Base-by-base conservation (phyloP, 2,329 filamentous ascomycete species). In the Byssothecium circinans region DNA sequence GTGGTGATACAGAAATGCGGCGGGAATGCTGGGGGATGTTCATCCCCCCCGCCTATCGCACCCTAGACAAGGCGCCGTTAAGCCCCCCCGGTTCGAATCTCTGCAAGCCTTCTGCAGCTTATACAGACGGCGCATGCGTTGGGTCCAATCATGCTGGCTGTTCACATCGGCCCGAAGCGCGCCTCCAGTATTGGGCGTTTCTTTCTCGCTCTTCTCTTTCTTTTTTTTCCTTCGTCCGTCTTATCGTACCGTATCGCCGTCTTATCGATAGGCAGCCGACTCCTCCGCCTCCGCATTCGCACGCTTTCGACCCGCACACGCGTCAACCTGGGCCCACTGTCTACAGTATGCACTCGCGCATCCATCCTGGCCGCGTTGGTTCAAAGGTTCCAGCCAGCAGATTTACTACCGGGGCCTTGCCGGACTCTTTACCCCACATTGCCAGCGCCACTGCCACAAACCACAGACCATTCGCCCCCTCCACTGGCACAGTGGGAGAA, bases 81-180 rank as follows among this genome's bases (percentile, higher is more conserved):
- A 63, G 50, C 54, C 59, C 61, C 41, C 56, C 49, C 47, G 57
- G 54, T 52, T 54, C 57, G 54, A 43, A 23, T 20, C 49, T 35
- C 54, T 63, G 64, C 64, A 65, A 52, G 62, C 65, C 62, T 53
- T 56, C 51, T 63, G 61, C 64, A 61, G 54, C 56, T 57, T 50
- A 52, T 52, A 35, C 48, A 47, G 43, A 57, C 47, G 52, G 50
- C 45, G 41, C 43, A 30, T 52, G 45, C 57, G 52, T 54, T 59
- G 63, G 59, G 61, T 29, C 49, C 43, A 17, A 17, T 18, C 15
- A 25, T 14, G 30, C 14, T 11, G 20, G 32, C 19, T 17, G 34
- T 19, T n/a, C 4, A 14, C 37, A 39, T 19, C 7, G 17, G 7
- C 36, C 20, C 29, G n/a, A n/a, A n/a, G n/a, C 17, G 30, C 14